Conservation (phyloP, 2,329 filamentous ascomycete genomes). For the Talaromyces albobiverticillius region DNA sequence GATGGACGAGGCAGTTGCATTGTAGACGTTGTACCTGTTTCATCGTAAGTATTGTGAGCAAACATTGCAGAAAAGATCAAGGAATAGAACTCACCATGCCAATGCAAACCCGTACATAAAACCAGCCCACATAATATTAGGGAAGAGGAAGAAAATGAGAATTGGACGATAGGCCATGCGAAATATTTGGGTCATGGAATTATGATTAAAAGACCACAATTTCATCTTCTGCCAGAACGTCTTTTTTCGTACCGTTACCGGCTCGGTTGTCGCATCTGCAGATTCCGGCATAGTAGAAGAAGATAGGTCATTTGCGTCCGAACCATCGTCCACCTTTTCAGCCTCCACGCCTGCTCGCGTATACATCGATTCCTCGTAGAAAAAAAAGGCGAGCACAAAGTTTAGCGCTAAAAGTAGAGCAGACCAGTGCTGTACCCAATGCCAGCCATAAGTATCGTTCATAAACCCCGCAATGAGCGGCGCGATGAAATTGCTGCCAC, state of each 20-base stretch:
- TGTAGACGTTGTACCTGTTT: slow-evolving; percentile 30
- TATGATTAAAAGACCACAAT: slow-evolving; percentile 23
- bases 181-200: slow-evolving; percentile 18
- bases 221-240: slow-evolving; percentile 24
- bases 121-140: slow-evolving; percentile 24
- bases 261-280: neutral
- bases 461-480: slow-evolving; percentile 53
- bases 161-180: slow-evolving; percentile 24
- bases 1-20: slow-evolving; percentile 28
- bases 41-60: neutral
- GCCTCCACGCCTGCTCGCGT: slow-evolving; percentile 36
- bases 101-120: slow-evolving; percentile 28
- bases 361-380: slow-evolving; percentile 62
- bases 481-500: slow-evolving; percentile 45
- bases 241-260: slow-evolving; percentile 5
- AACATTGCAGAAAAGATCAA: neutral
- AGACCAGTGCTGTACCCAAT: slow-evolving; percentile 53
- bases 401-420: slow-evolving; percentile 52
- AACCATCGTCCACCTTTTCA: slow-evolving; percentile 19
- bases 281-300: neutral
- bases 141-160: slow-evolving; percentile 27
- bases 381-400: slow-evolving; percentile 55
- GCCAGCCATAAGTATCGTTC: slow-evolving; percentile 48
- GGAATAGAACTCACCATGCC: slow-evolving; percentile 11
- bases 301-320: slow-evolving; percentile 10